Conservation (phyloP, 306 rosid genomes). For the Dalbergia oliveri region DNA sequence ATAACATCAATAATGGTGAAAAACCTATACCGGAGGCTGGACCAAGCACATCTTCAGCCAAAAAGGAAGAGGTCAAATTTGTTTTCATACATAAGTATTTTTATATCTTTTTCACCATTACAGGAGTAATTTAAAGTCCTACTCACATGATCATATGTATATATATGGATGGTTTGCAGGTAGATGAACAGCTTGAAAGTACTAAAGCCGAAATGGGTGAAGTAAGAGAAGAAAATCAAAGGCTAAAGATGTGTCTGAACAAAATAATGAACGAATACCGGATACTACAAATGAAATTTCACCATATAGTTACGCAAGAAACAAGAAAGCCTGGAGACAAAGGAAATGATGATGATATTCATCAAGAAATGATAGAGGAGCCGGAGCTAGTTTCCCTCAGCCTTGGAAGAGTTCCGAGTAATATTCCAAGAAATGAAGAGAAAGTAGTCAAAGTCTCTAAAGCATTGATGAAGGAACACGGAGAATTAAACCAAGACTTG, state of each 20-base stretch:
- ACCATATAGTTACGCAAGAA: conserved; percentile 55
- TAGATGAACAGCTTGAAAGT: conserved; percentile 63
- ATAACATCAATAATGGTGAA: conserved; percentile 26
- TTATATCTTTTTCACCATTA: too few relatives aligned
- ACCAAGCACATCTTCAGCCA: conserved; percentile 49
- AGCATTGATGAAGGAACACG: conserved; percentile 30
- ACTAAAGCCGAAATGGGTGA: conserved; percentile 75
- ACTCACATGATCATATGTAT: neutral
- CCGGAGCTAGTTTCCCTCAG: conserved; percentile 74
- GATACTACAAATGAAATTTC: conserved; percentile 69
- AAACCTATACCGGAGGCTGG: conserved; percentile 54
- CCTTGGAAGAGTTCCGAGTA: conserved; percentile 69
- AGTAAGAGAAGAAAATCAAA: conserved; percentile 79
- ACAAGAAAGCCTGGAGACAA: conserved; percentile 42
- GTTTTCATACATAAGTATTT: neutral
- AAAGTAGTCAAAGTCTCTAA: conserved; percentile 46
- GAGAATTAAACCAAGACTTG: conserved; percentile 55
- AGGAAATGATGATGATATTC: neutral
- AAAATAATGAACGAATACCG: conserved; percentile 72
- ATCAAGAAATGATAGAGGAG: conserved; percentile 53
- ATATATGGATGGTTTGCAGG: conserved; percentile 34
- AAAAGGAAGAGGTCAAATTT: conserved; percentile 62
- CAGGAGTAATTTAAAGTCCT: neutral
- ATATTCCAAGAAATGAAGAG: conserved; percentile 48
- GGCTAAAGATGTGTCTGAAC: conserved; percentile 68